Conservation (phyloP, 352 stramenopile genomes). For the Phytophthora constricta region DNA sequence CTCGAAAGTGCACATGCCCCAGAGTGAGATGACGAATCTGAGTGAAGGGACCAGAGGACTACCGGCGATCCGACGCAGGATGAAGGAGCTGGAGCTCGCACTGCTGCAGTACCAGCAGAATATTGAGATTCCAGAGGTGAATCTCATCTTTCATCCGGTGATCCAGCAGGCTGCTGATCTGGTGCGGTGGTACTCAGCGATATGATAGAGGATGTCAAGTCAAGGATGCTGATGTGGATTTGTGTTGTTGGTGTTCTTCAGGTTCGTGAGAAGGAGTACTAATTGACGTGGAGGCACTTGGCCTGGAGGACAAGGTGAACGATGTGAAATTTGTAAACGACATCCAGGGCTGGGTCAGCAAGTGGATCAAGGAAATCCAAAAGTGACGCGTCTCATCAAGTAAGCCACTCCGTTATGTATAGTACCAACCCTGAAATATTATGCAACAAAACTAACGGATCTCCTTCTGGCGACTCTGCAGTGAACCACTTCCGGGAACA, state of each 20-base stretch:
- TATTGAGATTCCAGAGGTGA: slow-evolving; percentile 94
- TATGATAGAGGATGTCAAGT: background rate
- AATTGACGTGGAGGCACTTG: slow-evolving; percentile 85
- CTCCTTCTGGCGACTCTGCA: slow-evolving; percentile 12
- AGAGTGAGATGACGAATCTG: slow-evolving; percentile 65
- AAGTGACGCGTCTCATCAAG: slow-evolving; percentile 90
- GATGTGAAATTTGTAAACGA: slow-evolving; percentile 88
- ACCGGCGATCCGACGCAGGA: slow-evolving; percentile 87
- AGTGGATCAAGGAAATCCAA: slow-evolving; percentile 96
- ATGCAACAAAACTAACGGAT: slow-evolving; percentile 7
- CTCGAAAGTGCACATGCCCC: slow-evolving; percentile 82
- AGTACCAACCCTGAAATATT: no score
- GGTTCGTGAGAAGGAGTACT: slow-evolving; percentile 73
- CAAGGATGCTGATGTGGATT: no score
- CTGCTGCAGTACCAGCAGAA: slow-evolving; percentile 95
- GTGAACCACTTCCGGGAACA: slow-evolving; percentile 85
- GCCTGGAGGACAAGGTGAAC: slow-evolving; percentile 82
- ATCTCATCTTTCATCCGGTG: slow-evolving; percentile 87
- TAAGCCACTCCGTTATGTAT: slow-evolving; percentile 20
- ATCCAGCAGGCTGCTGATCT: slow-evolving; percentile 84
- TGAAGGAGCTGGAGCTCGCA: slow-evolving; percentile 95
- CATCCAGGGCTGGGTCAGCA: slow-evolving; percentile 91
- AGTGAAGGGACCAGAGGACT: slow-evolving; percentile 76
- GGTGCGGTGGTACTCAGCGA: slow-evolving; percentile 11
- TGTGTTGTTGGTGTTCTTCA: slow-evolving; percentile 13